Conservation (phyloP, 805 yeast genomes). For the Cyberlindnera mycetangii region DNA sequence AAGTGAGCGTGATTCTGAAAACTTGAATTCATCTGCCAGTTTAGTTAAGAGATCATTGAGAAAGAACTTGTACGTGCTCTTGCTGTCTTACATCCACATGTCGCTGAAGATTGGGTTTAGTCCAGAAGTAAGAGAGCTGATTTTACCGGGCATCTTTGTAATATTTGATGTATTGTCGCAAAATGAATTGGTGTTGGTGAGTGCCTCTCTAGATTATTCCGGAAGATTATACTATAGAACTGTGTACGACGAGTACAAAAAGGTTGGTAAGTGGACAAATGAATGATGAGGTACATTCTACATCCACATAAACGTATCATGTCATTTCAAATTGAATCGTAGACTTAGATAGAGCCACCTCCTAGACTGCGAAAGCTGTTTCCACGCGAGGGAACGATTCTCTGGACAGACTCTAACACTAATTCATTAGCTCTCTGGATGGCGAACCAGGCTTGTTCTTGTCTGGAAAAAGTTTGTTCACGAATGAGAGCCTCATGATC, state of each 20-base stretch:
- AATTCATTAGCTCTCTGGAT: constrained; percentile 13
- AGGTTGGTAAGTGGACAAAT: constrained; percentile 70
- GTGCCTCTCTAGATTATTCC: constrained; percentile 61
- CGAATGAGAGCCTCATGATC: constrained; percentile 8
- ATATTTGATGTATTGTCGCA: constrained; percentile 69
- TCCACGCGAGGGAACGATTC: constrained; percentile 5
- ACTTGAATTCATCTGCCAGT: constrained; percentile 53
- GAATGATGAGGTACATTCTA: constrained; percentile 5
- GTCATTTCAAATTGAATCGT: not conserved
- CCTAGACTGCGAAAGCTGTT: constrained; percentile 3
- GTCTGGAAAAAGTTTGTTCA: constrained; percentile 17
- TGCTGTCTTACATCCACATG: constrained; percentile 55
- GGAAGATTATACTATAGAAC: constrained; percentile 67
- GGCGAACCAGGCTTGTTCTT: constrained; percentile 15
- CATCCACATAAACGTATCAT: not conserved
- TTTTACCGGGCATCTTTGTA: constrained; percentile 56
- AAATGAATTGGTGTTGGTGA: constrained; percentile 60
- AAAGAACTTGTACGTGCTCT: constrained; percentile 55
- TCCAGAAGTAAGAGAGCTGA: constrained; percentile 41
- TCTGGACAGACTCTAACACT: not conserved
- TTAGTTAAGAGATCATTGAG: constrained; percentile 59
- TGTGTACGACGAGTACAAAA: constrained; percentile 69
- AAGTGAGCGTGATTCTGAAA: constrained; percentile 31
- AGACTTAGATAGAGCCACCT: not conserved
- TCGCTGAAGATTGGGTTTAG: constrained; percentile 50